Evolutionary conservation across 805 yeast genomes (phyloP).

Genomic region (Kuraishia capsulata): DNA sequence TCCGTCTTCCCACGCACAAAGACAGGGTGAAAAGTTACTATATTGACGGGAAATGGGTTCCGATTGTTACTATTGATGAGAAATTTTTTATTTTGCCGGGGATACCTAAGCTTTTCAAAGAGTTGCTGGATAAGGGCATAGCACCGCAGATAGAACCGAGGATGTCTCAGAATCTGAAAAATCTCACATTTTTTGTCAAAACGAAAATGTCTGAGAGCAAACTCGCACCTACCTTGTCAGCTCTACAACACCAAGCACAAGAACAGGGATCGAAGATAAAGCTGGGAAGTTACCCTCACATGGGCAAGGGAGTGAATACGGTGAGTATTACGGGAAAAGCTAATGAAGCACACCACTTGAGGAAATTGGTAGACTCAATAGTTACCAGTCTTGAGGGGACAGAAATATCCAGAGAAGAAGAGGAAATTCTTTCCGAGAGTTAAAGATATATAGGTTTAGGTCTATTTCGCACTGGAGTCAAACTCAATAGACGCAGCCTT

Average conservation of each 20-base stretch:
- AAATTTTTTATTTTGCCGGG: conserved; percentile 76
- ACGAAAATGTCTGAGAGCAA: conserved; percentile 55
- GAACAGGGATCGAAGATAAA: conserved; percentile 35
- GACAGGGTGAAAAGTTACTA: conserved; percentile 34
- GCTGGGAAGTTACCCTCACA: conserved; percentile 83
- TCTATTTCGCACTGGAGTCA: conserved; percentile 11
- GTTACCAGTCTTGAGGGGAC: conserved; percentile 41
- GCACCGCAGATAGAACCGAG: conserved; percentile 26
- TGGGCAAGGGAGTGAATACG: conserved; percentile 52
- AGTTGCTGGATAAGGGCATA: conserved; percentile 35
- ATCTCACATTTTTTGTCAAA: conserved; percentile 46
- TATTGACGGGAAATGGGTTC: conserved; percentile 68
- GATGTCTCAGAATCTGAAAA: conserved; percentile 26
- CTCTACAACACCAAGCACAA: conserved; percentile 36
- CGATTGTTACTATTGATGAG: conserved; percentile 58
- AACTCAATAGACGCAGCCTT: conserved; percentile 23
- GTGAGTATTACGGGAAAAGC: conserved; percentile 64
- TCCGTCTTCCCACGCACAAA: conserved; percentile 47
- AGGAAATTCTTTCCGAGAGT: conserved; percentile 19
- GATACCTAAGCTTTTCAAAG: conserved; percentile 64
- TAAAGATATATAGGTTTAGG: not conserved
- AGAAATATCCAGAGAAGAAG: conserved; percentile 51
- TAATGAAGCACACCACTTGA: conserved; percentile 25
- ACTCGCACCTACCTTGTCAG: conserved; percentile 55
- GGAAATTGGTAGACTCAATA: conserved; percentile 36